Evolutionary conservation across 352 stramenopile genomes (phyloP).

Genomic region (Globisporangium okanoganense): DNA sequence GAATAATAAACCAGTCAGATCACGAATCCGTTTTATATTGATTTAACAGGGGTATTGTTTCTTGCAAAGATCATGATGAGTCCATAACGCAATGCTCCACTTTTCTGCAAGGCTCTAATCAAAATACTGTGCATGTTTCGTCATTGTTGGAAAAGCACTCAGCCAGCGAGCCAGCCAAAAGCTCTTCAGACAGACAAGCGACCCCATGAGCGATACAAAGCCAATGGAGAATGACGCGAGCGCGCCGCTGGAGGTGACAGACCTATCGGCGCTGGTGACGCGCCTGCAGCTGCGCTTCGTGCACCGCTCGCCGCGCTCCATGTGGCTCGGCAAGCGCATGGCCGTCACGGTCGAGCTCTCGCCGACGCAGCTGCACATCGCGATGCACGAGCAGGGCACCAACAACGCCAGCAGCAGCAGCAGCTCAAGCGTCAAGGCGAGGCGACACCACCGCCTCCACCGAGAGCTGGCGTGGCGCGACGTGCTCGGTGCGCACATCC

Average conservation of each 20-base stretch:
- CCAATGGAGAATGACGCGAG: background rate
- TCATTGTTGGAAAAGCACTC: background rate
- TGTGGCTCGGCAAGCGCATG: constrained; percentile 15
- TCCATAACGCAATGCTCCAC: background rate
- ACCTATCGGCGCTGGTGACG: constrained; percentile 11
- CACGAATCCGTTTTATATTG: background rate
- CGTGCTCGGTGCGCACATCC: constrained; percentile 51
- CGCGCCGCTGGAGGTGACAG: background rate
- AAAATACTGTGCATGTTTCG: background rate
- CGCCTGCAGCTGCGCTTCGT: constrained; percentile 16
- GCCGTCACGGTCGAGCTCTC: constrained; percentile 9
- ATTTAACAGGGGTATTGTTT: background rate
- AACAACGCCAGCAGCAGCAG: background rate
- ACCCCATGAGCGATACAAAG: background rate
- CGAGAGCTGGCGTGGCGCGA: constrained; percentile 35
- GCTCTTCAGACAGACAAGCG: background rate
- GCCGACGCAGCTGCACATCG: constrained; percentile 5
- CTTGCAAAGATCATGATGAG: background rate
- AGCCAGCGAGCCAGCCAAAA: background rate
- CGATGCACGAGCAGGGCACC: constrained; percentile 9
- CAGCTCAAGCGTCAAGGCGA: background rate
- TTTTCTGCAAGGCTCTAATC: background rate
- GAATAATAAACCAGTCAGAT: background rate
- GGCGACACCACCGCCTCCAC: constrained; percentile 6
- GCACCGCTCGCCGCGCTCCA: constrained; percentile 14